Evolutionary conservation across 1,284 basidiomycete genomes (phyloP).

Genomic region (Agaricales sp.): DNA sequence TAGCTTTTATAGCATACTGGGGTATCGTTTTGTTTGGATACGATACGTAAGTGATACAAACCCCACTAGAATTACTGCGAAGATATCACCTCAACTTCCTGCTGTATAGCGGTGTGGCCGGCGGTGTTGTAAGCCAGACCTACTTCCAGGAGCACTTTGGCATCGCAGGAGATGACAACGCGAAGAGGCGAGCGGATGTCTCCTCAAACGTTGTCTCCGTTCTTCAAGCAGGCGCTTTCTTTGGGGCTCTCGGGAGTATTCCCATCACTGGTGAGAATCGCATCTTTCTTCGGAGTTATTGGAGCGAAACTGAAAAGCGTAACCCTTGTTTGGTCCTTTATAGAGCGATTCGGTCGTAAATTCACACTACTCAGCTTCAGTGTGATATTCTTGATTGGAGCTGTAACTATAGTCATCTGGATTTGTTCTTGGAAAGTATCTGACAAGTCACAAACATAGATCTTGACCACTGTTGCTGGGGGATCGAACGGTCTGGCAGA

Average conservation of each 20-base stretch:
- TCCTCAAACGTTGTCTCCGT: conserved; percentile 41
- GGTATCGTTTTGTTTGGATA: conserved; percentile 59
- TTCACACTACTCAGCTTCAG: conserved; percentile 48
- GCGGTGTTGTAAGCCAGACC: conserved; percentile 52
- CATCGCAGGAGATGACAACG: conserved; percentile 29
- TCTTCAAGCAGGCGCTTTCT: conserved; percentile 74
- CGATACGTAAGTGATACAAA: conserved; percentile 42
- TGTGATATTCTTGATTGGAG: conserved; percentile 56
- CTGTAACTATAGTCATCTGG: conserved; percentile 31
- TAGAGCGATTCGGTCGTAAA: conserved; percentile 30
- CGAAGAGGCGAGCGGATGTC: conserved; percentile 12
- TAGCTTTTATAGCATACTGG: conserved; percentile 48
- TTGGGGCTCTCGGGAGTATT: conserved; percentile 60
- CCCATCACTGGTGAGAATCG: conserved; percentile 46
- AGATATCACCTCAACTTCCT: background rate
- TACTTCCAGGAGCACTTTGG: conserved; percentile 59
- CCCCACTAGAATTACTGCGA: background rate
- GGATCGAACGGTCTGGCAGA: conserved; percentile 41
- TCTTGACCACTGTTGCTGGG: conserved; percentile 51
- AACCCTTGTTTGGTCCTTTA: background rate
- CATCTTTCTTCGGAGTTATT: background rate
- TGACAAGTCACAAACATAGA: conserved; percentile 3
- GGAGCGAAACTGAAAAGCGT: conserved; percentile 10
- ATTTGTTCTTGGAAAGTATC: conserved; percentile 2
- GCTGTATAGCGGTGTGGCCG: conserved; percentile 37